Base-by-base conservation (phyloP, 192 early-diverging fungal species). In the Coemansia sp. region DNA sequence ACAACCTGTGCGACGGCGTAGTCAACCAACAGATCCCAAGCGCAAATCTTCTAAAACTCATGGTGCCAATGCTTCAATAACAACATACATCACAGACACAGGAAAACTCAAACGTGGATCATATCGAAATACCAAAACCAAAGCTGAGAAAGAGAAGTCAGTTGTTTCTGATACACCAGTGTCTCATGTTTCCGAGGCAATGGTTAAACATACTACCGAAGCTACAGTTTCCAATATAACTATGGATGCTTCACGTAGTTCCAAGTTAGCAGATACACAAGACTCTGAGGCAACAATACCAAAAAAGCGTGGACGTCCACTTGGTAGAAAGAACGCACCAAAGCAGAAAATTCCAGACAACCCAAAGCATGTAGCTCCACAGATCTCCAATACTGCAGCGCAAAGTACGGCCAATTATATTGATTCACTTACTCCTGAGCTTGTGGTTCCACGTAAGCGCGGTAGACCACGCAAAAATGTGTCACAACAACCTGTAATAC, bases 391-490 rank as follows among this genome's bases (percentile, higher is more conserved):
- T 14, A 14, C 55, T 57, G 29, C 23, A 6, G n/a, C 6, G 9
- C 21, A 27, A 27, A 27, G 27, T 27, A 27, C 9, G 2, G 0
- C 52, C 7, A 54, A 7, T 20, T 7, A 7, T 20, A 24, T 36
- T 6, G 33, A 36, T 4, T 6, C 5, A 5, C 10, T 4, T 36
- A 36, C 10, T 36, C 33, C 33, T 6, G 33, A 36, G 6, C 1
- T 6, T 36, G 33, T 36, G 33, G 10, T 25, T 9, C 61, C 61
- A 8, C 29, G 36, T 8, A 63, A 52, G 51, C 61, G 51, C 46
- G 61, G 61, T 8, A 39, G 61, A 22, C 61, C 61, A 4, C 61
- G 46, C 61, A 63, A 63, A 33, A n/a, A 32, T 20, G 32, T 32
- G n/a, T 3, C 52, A 23, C n/a, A 36, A 54, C n/a, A 54, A 24